Evolutionary conservation across 441 rosid species (phyloP).

Genomic region (Pelargonium citronellum): DNA sequence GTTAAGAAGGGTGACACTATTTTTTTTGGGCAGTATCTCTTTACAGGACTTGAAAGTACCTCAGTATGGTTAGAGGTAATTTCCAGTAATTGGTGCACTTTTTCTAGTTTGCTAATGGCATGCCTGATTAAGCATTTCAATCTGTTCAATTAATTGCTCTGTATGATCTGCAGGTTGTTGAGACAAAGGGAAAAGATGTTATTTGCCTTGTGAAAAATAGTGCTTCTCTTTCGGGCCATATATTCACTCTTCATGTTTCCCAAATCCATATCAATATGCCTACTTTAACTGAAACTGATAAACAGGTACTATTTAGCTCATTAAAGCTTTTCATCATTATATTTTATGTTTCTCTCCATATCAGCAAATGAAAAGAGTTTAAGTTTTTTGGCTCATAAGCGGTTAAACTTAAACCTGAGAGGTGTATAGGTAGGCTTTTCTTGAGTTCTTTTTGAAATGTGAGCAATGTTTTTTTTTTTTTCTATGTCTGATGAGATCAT

Average conservation of each 20-base stretch:
- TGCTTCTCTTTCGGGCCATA: constrained; percentile 23
- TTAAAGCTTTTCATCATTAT: background rate
- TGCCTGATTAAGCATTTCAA: background rate
- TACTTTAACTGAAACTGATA: constrained; percentile 28
- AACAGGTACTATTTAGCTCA: constrained; percentile 14
- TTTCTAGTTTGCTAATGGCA: background rate
- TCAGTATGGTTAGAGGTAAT: constrained; percentile 28
- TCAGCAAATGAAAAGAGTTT: background rate
- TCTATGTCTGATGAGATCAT: no score
- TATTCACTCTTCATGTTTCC: constrained; percentile 23
- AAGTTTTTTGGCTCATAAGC: background rate
- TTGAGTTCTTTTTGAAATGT: no score
- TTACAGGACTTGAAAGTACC: constrained; percentile 26
- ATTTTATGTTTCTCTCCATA: background rate
- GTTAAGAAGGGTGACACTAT: constrained; percentile 27
- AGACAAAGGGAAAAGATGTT: constrained; percentile 24
- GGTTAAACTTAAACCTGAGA: background rate
- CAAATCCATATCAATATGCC: constrained; percentile 24
- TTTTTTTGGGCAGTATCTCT: constrained; percentile 28
- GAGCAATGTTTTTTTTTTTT: no score
- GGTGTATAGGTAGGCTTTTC: background rate
- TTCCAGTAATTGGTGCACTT: background rate
- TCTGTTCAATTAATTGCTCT: background rate
- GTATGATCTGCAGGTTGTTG: constrained; percentile 19
- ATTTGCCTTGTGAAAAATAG: constrained; percentile 25